These are phyloP conservation scores for Magnaporthiopsis incrustans DNA, from an alignment of 2,329 filamentous ascomycete species.

Conservation along the genomic window DNA sequence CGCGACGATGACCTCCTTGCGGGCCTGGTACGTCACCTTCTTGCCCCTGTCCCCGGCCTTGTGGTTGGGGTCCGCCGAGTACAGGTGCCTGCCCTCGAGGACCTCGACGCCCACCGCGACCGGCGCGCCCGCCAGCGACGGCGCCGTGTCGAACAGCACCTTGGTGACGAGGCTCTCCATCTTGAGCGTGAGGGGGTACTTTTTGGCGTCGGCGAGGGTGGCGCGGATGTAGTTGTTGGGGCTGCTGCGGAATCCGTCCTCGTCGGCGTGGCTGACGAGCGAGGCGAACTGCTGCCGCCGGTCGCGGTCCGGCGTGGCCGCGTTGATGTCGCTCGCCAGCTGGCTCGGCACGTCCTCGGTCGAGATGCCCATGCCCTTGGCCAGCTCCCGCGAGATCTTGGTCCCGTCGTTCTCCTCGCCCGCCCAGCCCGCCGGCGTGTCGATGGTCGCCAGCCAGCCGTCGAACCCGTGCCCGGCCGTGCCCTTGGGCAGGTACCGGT, in stretches of 20 bases:
- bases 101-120: slow-evolving; percentile 21
- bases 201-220: slow-evolving; percentile 26
- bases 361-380: slow-evolving; percentile 23
- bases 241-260: slow-evolving; percentile 26
- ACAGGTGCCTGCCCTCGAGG: slow-evolving; percentile 26
- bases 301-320: slow-evolving; percentile 18
- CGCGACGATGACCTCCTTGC: slow-evolving; percentile 37
- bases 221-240: slow-evolving; percentile 33
- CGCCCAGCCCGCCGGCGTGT: slow-evolving; percentile 21
- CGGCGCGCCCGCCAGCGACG: slow-evolving; percentile 16
- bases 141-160: slow-evolving; percentile 28
- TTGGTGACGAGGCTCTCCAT: slow-evolving; percentile 27
- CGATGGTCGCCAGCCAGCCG: slow-evolving; percentile 37
- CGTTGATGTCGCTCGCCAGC: slow-evolving; percentile 22
- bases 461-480: slow-evolving; percentile 43
- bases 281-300: slow-evolving; percentile 21
- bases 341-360: slow-evolving; percentile 19
- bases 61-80: slow-evolving; percentile 28
- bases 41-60: slow-evolving; percentile 11
- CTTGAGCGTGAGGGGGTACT: slow-evolving; percentile 34
- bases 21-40: slow-evolving; percentile 21
- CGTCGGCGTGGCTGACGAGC: slow-evolving; percentile 19
- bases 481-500: slow-evolving; percentile 39
- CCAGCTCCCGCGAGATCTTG: slow-evolving; percentile 20
- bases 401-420: slow-evolving; percentile 23